phyloP scores from a whole-genome alignment of 1,139 yeast species.

The Hansenula lynferdii region DNA sequence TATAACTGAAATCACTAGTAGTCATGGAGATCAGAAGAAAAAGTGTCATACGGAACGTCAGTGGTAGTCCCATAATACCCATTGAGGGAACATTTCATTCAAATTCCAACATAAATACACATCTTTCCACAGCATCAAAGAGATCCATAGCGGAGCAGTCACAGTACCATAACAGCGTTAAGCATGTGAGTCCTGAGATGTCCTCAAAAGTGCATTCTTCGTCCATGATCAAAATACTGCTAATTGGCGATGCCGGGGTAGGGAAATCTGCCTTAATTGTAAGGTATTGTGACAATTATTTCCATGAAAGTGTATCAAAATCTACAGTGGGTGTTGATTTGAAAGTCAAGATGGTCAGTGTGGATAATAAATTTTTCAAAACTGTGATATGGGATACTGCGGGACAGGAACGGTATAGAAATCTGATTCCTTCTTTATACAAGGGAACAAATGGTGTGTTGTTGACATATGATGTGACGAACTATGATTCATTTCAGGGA shows the following conservation, averaged over 20 bases:
- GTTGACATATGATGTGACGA: constrained; percentile 57
- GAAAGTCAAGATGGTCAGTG: constrained; percentile 54
- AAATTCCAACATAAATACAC: constrained; percentile 17
- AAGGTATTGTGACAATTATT: constrained; percentile 32
- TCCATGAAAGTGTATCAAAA: constrained; percentile 22
- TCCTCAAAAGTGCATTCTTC: constrained; percentile 12
- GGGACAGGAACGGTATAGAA: constrained; percentile 57
- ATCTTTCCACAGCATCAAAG: constrained; percentile 8
- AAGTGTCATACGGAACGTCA: constrained; percentile 15
- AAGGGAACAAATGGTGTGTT: constrained; percentile 62
- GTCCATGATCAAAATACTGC: constrained; percentile 29
- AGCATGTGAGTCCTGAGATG: constrained; percentile 14
- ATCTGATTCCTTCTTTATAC: constrained; percentile 53
- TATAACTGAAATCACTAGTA: too few species aligned
- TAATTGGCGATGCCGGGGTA: constrained; percentile 38
- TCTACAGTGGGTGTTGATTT: constrained; percentile 63
- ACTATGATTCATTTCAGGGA: constrained; percentile 45
- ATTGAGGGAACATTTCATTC: constrained; percentile 18
- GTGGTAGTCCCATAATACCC: constrained; percentile 23
- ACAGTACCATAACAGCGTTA: constrained; percentile 9
- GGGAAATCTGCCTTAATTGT: constrained; percentile 38
- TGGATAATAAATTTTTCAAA: constrained; percentile 54
- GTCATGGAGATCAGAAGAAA: constrained; percentile 14
- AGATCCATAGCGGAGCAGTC: constrained; percentile 13
- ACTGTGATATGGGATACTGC: constrained; percentile 56